A percentile compares a stretch with the other conserved stretches of the same genome.
Evolutionary conservation across 163 green algal species (phyloP).

Genomic region (Smithsoniella earleae): DNA sequence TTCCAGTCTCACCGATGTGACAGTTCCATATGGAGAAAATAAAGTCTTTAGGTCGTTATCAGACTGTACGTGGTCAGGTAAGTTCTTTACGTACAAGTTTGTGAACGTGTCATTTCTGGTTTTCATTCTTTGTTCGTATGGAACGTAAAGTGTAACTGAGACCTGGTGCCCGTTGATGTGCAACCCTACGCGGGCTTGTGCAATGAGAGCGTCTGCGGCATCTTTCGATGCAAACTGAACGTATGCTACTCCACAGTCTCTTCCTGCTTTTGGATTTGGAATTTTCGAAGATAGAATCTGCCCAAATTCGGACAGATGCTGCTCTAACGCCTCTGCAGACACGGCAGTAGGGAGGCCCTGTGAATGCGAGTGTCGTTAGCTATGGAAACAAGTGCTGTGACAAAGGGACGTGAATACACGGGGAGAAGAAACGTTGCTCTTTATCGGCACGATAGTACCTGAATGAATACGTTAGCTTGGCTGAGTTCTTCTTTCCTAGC

Average conservation of each 20-base stretch:
- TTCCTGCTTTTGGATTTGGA: background rate
- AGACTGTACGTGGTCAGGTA: background rate
- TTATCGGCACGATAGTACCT: background rate
- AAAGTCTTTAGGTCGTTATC: background rate
- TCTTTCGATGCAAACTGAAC: background rate
- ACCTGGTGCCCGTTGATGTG: background rate
- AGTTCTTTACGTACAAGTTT: slow-evolving; percentile 29
- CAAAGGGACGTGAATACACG: background rate
- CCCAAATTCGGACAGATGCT: background rate
- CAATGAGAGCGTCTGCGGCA: background rate
- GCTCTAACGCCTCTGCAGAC: background rate
- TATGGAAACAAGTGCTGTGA: background rate
- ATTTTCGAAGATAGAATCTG: slow-evolving; percentile 6
- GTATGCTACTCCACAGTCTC: background rate
- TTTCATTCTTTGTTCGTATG: slow-evolving; percentile 7
- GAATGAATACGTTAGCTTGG: slow-evolving; percentile 26
- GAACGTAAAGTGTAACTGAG: background rate
- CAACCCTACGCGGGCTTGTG: background rate
- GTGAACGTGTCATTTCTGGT: background rate
- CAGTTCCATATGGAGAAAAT: slow-evolving; percentile 1
- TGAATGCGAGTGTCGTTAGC: background rate
- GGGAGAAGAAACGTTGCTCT: background rate
- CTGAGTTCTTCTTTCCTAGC: slow-evolving; percentile 5
- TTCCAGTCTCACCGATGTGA: background rate
- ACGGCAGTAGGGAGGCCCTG: slow-evolving; percentile 1